Evolutionary conservation across 768 basidiomycete genomes (phyloP).

Genomic region (Boletus coccyginus): DNA sequence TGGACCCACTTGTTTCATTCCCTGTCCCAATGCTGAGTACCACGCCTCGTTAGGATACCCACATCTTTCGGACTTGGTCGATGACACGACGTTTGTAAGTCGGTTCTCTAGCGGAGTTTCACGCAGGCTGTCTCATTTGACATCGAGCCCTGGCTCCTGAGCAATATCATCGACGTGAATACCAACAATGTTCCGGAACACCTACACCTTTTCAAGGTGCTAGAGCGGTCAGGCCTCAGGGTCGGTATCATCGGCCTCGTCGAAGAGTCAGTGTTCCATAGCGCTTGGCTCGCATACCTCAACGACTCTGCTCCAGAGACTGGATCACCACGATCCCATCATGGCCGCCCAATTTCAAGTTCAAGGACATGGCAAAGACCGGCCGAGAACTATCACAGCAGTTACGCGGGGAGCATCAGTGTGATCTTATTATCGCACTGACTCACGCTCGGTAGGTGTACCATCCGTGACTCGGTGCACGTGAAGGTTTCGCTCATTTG

Average conservation of each 20-base stretch:
- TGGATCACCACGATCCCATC: slow-evolving; percentile 88
- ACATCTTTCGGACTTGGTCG: slow-evolving; percentile 63
- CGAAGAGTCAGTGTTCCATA: slow-evolving; percentile 56
- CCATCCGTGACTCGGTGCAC: background rate
- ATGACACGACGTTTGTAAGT: slow-evolving; percentile 73
- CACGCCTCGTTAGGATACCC: slow-evolving; percentile 48
- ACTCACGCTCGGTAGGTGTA: slow-evolving; percentile 69
- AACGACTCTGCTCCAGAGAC: slow-evolving; percentile 46
- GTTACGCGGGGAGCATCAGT: slow-evolving; percentile 68
- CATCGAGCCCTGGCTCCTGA: slow-evolving; percentile 82
- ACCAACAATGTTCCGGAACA: slow-evolving; percentile 62
- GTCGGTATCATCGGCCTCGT: slow-evolving; percentile 86
- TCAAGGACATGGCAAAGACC: slow-evolving; percentile 70
- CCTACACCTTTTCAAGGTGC: slow-evolving; percentile 58
- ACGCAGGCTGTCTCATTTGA: background rate
- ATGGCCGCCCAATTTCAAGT: slow-evolving; percentile 80
- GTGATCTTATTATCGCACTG: slow-evolving; percentile 82
- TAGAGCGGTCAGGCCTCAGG: slow-evolving; percentile 67
- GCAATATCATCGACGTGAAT: slow-evolving; percentile 74
- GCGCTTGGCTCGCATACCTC: background rate
- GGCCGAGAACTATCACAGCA: slow-evolving; percentile 69
- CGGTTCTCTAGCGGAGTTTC: background rate
- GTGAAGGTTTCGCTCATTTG: background rate
- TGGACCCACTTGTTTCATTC: slow-evolving; percentile 1
- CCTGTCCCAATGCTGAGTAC: background rate